phyloP scores from a whole-genome alignment of 139 green algal genomes.

The Deuterostichococcus epilithicus region DNA sequence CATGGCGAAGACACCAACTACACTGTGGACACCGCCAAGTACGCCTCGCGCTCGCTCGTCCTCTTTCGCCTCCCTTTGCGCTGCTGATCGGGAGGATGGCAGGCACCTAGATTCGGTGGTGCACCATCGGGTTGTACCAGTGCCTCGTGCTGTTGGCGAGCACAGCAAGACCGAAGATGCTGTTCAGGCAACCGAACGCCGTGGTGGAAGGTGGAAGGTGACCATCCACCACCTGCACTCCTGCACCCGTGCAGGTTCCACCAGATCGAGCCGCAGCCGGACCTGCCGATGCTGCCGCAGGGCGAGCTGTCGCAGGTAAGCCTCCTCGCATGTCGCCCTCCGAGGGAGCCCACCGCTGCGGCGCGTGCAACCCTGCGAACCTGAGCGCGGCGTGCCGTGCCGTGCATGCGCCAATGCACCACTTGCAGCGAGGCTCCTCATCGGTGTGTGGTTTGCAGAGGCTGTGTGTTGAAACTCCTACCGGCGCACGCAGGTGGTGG shows the following conservation, averaged over 20 bases:
- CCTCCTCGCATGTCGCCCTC: too few relatives aligned
- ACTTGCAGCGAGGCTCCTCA: too few relatives aligned
- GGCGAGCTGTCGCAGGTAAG: slow-evolving; percentile 29
- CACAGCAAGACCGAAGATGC: slow-evolving; percentile 9
- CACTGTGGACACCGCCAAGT: slow-evolving; percentile 19
- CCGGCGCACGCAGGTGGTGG: slow-evolving; percentile 23
- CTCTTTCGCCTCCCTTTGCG: too few relatives aligned
- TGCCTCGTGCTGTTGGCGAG: neutral
- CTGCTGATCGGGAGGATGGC: neutral
- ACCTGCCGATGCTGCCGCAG: slow-evolving; percentile 39
- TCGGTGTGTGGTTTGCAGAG: too few relatives aligned
- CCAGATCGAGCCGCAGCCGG: slow-evolving; percentile 60
- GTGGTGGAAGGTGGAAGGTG: too few relatives aligned
- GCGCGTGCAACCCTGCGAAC: too few relatives aligned
- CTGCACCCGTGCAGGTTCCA: slow-evolving; percentile 53
- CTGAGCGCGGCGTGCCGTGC: too few relatives aligned
- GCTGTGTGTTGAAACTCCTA: too few relatives aligned
- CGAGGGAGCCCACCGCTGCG: too few relatives aligned
- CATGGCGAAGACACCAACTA: slow-evolving; percentile 8
- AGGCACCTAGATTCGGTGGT: neutral
- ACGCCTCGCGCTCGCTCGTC: neutral
- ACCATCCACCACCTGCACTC: too few relatives aligned
- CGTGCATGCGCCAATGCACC: too few relatives aligned
- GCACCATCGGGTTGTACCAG: neutral
- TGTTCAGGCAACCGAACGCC: too few relatives aligned